Evolutionary conservation across 768 basidiomycete genomes (phyloP), one percentile per base, ranked within the genome.

Genomic region (Coprinopsis marcescibilis): DNA sequence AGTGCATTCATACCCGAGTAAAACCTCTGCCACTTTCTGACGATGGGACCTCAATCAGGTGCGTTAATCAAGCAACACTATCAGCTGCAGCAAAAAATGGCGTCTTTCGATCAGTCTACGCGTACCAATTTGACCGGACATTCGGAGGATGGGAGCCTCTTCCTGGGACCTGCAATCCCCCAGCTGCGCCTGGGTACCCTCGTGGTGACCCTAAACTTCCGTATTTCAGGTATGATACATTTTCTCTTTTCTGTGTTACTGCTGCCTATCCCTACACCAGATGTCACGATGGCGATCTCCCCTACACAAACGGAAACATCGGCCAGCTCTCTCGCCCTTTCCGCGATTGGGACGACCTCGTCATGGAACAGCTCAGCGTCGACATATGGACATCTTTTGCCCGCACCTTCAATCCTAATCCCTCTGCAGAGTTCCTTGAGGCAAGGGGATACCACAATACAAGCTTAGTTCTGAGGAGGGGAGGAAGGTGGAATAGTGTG

Each of bases 351-450:
- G 58, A 65, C 35, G 75, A 77, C 56, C 63, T 76, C 4, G 60
- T 68, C 1, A 63, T 77, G 55, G 63, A 65, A 42, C 74, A 76
- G 52, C 57, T 71, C 32, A 61, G 59, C 30, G 56, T 69, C 4
- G 76, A 77, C 52, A 55, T 60, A 7, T 78, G 75, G 77, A 60
- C 68, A 0, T 56, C 69, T 5, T 77, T 77, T 49, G 73, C 69
- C 6, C 65, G 74, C 30, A 68, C 70, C 3, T 69, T 66, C 52
- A 57, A 77, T 48, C 76, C 76, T 5, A 77, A 76, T 50, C 75
- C 73, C 0, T 59, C 66, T 3, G 49, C 56, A 0, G 63, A 52
- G 1, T 76, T 70, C 55, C 67, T 77, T 25, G 47, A 55, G 0
- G 72, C 70, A 3, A 60, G 74, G 1, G 75, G 73, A 2, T 75